Percentiles rank a stretch among this genome's conserved stretches.
Conservation (phyloP, 2,329 filamentous ascomycete species). For the Cephalotrichum gorgonifer region DNA sequence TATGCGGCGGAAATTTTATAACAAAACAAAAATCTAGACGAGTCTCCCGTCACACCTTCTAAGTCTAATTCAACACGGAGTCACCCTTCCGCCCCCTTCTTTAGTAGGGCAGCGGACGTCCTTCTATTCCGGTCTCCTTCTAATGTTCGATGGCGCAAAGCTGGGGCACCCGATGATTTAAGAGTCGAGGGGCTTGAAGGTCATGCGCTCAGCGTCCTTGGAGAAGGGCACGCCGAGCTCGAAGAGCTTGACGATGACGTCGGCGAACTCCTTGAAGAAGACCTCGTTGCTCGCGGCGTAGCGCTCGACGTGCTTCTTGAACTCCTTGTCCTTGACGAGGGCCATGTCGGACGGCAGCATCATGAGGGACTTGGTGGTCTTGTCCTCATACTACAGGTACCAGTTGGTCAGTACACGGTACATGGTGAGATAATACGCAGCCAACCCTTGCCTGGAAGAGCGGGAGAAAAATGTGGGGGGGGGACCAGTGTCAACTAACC, state of each 20-base stretch:
- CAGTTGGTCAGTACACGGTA: background rate
- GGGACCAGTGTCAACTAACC: slow-evolving; percentile 19
- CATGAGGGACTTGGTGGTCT: slow-evolving; percentile 80
- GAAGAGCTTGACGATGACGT: slow-evolving; percentile 71
- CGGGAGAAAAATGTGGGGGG: too few species aligned
- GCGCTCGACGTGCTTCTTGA: slow-evolving; percentile 68
- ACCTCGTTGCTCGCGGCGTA: slow-evolving; percentile 84
- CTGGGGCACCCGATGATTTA: background rate
- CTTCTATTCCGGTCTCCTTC: background rate
- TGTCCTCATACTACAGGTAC: slow-evolving; percentile 64
- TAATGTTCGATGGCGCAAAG: background rate
- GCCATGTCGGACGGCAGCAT: slow-evolving; percentile 93
- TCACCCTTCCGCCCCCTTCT: too few species aligned
- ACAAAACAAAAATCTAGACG: too few species aligned
- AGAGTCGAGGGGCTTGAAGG: slow-evolving; percentile 47
- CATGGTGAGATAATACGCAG: too few species aligned
- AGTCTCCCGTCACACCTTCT: too few species aligned
- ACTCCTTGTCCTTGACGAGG: slow-evolving; percentile 77
- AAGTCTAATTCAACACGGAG: too few species aligned
- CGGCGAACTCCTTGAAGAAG: slow-evolving; percentile 90
- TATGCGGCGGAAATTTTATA: too few species aligned
- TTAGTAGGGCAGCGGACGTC: too few species aligned
- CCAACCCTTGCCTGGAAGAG: background rate
- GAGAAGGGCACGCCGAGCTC: slow-evolving; percentile 90
- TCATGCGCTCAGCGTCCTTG: slow-evolving; percentile 48